Conservation (phyloP, 2,329 filamentous ascomycete species). For the Phaeoacremonium minimum region DNA sequence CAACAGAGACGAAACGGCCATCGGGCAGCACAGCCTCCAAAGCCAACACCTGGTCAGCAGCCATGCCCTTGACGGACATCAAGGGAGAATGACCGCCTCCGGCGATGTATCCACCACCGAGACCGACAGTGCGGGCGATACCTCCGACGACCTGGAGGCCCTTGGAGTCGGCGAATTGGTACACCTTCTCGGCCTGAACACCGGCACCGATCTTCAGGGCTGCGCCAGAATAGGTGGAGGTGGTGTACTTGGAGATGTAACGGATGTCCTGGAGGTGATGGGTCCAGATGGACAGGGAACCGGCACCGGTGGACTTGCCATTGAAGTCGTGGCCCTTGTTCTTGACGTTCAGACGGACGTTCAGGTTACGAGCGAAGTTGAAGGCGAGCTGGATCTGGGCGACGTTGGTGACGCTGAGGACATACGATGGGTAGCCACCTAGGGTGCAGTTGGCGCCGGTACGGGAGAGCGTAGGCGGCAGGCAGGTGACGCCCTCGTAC, state of each 20-base stretch:
- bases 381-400: slow-evolving; percentile 40
- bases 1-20: slow-evolving; percentile 37
- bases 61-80: slow-evolving; percentile 43
- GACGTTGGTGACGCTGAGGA: slow-evolving; percentile 11
- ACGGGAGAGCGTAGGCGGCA: slow-evolving; percentile 3
- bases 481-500: slow-evolving; percentile 4
- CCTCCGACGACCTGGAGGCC: slow-evolving; percentile 48
- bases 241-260: slow-evolving; percentile 9
- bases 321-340: slow-evolving; percentile 52
- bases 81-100: slow-evolving; percentile 53
- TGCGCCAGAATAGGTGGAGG: slow-evolving; percentile 8
- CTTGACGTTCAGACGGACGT: slow-evolving; percentile 43
- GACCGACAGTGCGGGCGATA: slow-evolving; percentile 46
- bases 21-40: slow-evolving; percentile 42
- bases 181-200: slow-evolving; percentile 45
- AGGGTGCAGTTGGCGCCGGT: slow-evolving; percentile 2
- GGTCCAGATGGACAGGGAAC: slow-evolving; percentile 28
- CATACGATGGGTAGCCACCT: slow-evolving; percentile 3
- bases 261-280: slow-evolving; percentile 21
- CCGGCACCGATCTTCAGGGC: slow-evolving; percentile 44
- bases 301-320: slow-evolving; percentile 29
- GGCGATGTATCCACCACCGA: slow-evolving; percentile 39
- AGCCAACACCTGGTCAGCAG: slow-evolving; percentile 41
- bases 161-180: slow-evolving; percentile 41
- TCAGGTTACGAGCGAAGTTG: slow-evolving; percentile 39